A percentile compares a stretch with the other conserved stretches of the same genome.
These are phyloP conservation scores for Seiridium unicorne DNA, from an alignment of 2,329 filamentous ascomycete species.

Conservation along the genomic window DNA sequence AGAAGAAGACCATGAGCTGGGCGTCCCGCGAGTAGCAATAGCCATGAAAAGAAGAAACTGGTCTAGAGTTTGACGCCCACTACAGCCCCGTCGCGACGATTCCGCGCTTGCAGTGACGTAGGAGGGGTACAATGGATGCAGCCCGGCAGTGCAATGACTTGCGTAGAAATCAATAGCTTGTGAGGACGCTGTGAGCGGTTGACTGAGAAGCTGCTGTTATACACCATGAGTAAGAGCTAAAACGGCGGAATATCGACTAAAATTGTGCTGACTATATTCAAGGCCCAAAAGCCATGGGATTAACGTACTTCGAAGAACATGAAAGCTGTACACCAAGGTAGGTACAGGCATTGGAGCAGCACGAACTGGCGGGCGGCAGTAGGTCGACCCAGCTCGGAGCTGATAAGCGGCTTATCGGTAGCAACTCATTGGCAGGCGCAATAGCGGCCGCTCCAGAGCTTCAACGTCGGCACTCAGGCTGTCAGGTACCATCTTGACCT, in stretches of 20 bases:
- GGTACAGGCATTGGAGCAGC: background rate
- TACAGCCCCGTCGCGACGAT: background rate
- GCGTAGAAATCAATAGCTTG: too few relatives aligned
- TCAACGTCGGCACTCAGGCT: background rate
- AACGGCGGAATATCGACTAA: too few relatives aligned
- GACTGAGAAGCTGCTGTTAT: too few relatives aligned
- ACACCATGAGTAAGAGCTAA: too few relatives aligned
- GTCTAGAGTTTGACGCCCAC: background rate
- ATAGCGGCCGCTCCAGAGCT: background rate
- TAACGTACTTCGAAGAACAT: too few relatives aligned
- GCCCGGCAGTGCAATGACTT: too few relatives aligned
- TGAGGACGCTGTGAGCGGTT: too few relatives aligned
- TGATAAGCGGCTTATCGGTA: constrained; percentile 4
- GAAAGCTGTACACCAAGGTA: background rate
- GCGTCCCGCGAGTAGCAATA: too few relatives aligned
- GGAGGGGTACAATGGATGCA: background rate
- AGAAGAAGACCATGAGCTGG: too few relatives aligned
- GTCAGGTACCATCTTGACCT: background rate
- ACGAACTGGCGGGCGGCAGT: background rate
- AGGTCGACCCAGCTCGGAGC: background rate
- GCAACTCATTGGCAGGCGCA: background rate
- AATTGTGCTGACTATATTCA: too few relatives aligned
- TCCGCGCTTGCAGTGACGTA: background rate
- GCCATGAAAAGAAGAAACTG: background rate
- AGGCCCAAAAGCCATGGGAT: background rate